phyloP scores from a whole-genome alignment of 1,284 basidiomycete species.

The Fomitopsis pinicola region DNA sequence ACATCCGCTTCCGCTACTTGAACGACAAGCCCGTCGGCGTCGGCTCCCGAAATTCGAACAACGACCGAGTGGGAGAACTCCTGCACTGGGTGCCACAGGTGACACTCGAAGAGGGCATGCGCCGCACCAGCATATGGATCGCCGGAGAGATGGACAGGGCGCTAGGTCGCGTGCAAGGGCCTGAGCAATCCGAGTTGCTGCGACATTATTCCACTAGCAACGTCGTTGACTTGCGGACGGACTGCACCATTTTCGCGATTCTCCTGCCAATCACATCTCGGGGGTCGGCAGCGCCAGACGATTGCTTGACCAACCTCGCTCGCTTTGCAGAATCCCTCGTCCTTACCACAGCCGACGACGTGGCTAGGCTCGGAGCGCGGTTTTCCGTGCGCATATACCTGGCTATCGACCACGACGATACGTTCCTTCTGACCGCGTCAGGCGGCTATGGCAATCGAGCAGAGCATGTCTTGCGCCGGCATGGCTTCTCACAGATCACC shows the following conservation, averaged over 20 bases:
- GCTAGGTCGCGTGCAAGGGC: conserved; percentile 7
- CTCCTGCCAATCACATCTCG: conserved; percentile 56
- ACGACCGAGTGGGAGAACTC: conserved; percentile 28
- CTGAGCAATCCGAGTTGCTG: neutral
- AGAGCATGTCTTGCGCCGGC: conserved; percentile 30
- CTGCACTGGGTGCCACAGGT: conserved; percentile 41
- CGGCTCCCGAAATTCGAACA: conserved; percentile 48
- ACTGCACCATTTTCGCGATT: conserved; percentile 42
- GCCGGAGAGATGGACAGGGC: conserved; percentile 29
- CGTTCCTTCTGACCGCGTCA: conserved; percentile 27
- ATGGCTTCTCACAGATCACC: conserved; percentile 33
- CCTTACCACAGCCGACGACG: conserved; percentile 43
- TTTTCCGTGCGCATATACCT: conserved; percentile 45
- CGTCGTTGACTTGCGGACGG: conserved; percentile 30
- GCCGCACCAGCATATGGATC: conserved; percentile 44
- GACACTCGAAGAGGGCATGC: conserved; percentile 43
- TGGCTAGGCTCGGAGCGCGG: conserved; percentile 25
- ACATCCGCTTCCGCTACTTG: conserved; percentile 29
- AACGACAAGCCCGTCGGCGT: conserved; percentile 41
- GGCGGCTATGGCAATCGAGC: conserved; percentile 29
- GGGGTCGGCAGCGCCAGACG: conserved; percentile 26
- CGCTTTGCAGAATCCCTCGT: conserved; percentile 40
- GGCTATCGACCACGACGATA: conserved; percentile 48
- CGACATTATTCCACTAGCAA: neutral
- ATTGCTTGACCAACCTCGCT: conserved; percentile 39